A percentile compares a stretch with the other conserved stretches of the same genome.
Conservation (phyloP, 441 rosid species). For the Erodium texanum region DNA sequence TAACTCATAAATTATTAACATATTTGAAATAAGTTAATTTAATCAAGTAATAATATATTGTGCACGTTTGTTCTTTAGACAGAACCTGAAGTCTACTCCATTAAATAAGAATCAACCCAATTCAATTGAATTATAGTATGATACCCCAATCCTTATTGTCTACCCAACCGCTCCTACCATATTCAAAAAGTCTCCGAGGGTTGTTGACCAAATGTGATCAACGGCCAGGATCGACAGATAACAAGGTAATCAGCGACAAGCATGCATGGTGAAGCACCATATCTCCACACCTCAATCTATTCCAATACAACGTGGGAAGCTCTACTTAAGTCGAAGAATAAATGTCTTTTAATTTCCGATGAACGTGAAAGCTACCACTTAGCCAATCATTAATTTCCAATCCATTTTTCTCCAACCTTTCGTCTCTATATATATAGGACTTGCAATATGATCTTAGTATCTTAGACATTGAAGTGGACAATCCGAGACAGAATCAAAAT, state of each 20-base stretch:
- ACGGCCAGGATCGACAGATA: conserved; percentile 1
- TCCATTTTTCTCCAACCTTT: conserved; percentile 4
- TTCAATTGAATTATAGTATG: too few relatives aligned
- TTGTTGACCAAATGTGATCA: not conserved
- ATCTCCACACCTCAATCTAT: not conserved
- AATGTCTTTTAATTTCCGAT: not conserved
- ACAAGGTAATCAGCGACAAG: not conserved
- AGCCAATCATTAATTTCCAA: not conserved
- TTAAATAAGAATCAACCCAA: not conserved
- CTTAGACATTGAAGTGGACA: not conserved
- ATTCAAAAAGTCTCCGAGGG: not conserved
- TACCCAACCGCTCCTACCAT: not conserved
- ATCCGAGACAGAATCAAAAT: not conserved
- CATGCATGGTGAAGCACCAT: not conserved
- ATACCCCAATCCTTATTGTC: not conserved
- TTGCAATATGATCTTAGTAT: not conserved
- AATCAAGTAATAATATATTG: too few relatives aligned
- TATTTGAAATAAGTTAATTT: too few relatives aligned
- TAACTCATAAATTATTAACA: too few relatives aligned
- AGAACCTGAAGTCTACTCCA: not conserved
- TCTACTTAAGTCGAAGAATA: conserved; percentile 1
- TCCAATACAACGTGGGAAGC: conserved; percentile 9
- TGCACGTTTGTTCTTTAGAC: not conserved
- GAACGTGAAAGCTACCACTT: conserved; percentile 12
- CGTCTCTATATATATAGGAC: not conserved